A percentile compares a stretch with the other conserved stretches of the same genome.
phyloP scores from a whole-genome alignment of 441 rosid genomes.

The Gossypium armourianum region DNA sequence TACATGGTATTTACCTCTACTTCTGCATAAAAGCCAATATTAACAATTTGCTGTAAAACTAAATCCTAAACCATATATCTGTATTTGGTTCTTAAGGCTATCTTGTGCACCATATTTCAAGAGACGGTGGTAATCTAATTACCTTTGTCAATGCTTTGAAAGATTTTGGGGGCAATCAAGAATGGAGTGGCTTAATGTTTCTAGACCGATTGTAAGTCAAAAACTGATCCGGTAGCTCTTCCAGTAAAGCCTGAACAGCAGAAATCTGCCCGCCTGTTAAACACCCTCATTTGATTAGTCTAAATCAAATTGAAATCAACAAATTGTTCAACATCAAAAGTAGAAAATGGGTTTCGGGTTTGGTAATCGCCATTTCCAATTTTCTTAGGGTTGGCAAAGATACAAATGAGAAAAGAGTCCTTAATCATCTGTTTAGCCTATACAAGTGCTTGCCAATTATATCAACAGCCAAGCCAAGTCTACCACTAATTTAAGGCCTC shows the following conservation, averaged over 20 bases:
- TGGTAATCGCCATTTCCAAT: background rate
- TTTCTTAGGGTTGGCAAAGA: no score
- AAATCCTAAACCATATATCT: background rate
- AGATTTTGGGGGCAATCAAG: background rate
- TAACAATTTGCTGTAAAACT: background rate
- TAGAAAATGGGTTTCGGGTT: background rate
- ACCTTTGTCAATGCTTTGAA: background rate
- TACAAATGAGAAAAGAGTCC: no score
- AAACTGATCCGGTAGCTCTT: slow-evolving; percentile 76
- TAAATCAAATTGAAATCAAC: background rate
- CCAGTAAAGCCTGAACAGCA: slow-evolving; percentile 56
- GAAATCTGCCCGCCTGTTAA: slow-evolving; percentile 51
- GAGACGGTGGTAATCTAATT: background rate
- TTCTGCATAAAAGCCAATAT: background rate
- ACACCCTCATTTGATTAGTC: background rate
- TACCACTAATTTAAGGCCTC: no score
- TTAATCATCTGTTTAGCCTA: no score
- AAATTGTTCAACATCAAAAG: background rate
- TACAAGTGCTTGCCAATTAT: no score
- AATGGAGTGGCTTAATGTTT: slow-evolving; percentile 36
- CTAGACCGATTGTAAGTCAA: slow-evolving; percentile 47
- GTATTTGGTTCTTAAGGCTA: background rate
- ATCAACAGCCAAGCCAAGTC: no score
- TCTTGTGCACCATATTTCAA: background rate
- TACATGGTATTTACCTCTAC: background rate